Evolutionary conservation across 331 rosid species (phyloP), one percentile per base, ranked within the genome.

Genomic region (Dryas integrifolia): DNA sequence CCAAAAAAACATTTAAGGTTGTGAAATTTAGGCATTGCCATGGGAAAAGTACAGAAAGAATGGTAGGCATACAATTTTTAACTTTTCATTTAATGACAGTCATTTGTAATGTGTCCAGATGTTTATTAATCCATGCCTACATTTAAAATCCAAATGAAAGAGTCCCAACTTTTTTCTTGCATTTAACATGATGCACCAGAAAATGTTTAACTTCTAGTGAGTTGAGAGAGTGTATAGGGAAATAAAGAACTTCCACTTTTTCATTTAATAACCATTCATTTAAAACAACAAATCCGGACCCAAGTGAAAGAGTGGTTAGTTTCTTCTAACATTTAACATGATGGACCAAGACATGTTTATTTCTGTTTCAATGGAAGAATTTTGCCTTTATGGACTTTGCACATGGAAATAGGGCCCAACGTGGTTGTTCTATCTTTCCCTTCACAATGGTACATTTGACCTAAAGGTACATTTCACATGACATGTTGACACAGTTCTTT

Each of bases 361-460:
- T 60, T 43, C 7, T 77, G 46, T 70, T 51, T 45, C 56, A 30
- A 15, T 41, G 45, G 15, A 70, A 45, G 39, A 16, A 12, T 9
- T n/a, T 67, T 51, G 5, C 50, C 62, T 16, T 58, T 58, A 58
- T 9, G 6, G 38, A 7, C 30, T 14, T 15, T 47, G 38, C 35
- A 3, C 35, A 39, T 7, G 51, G 41, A 48, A 40, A 59, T 5
- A 59, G 5, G 35, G 41, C 64, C 58, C 10, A 70, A 48, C 13
- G 63, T 55, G 24, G 21, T 26, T 47, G 13, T 21, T 56, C 70
- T 41, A 63, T 64, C 64, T 44, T 74, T 40, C 60, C 43, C 12
- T 55, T 44, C 7, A 44, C 48, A 9, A 30, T 30, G 35, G 9
- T 5, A 44, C 48, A 44, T 44, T 44, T 44, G 48, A 44, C 48